Conservation (phyloP, 2,329 filamentous ascomycete species). For the Fusarium setosum region DNA sequence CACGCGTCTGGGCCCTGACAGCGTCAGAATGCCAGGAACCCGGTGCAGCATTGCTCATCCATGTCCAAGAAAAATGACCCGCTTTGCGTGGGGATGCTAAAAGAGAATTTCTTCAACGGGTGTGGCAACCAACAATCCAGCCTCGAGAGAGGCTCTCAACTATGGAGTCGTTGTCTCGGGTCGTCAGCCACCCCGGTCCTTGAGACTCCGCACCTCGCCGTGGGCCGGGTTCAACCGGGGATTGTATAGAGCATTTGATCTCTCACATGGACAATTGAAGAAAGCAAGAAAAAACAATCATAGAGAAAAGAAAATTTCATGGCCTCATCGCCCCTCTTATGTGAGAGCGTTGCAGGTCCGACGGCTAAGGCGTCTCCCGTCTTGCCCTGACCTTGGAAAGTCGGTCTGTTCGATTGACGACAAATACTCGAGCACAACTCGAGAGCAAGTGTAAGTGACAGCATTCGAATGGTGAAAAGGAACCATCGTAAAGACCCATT, state of each 20-base stretch:
- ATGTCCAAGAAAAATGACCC: conserved; percentile 12
- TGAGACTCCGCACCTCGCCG: conserved; percentile 29
- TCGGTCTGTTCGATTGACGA: background rate
- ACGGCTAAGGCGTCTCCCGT: conserved; percentile 12
- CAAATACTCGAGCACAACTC: background rate
- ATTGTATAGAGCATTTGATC: conserved; percentile 7
- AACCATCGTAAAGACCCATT: background rate
- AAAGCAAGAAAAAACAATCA: background rate
- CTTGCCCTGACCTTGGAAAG: background rate
- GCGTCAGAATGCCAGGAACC: conserved; percentile 22
- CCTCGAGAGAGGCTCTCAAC: background rate
- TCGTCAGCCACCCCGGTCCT: conserved; percentile 21
- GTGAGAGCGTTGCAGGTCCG: conserved; percentile 14
- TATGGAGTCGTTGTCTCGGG: background rate
- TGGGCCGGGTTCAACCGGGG: conserved; percentile 16
- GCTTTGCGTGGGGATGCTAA: conserved; percentile 20
- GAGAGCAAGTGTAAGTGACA: background rate
- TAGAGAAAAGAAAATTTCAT: background rate
- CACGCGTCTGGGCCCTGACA: conserved; percentile 21
- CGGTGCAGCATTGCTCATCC: background rate
- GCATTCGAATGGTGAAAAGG: background rate
- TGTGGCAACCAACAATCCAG: background rate
- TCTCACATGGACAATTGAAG: conserved; percentile 19
- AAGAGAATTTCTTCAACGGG: conserved; percentile 14
- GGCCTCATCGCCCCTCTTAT: conserved; percentile 7